These are phyloP conservation scores for Primulina eburnea DNA, from an alignment of 257 asterid genomes.

Conservation along the genomic window DNA sequence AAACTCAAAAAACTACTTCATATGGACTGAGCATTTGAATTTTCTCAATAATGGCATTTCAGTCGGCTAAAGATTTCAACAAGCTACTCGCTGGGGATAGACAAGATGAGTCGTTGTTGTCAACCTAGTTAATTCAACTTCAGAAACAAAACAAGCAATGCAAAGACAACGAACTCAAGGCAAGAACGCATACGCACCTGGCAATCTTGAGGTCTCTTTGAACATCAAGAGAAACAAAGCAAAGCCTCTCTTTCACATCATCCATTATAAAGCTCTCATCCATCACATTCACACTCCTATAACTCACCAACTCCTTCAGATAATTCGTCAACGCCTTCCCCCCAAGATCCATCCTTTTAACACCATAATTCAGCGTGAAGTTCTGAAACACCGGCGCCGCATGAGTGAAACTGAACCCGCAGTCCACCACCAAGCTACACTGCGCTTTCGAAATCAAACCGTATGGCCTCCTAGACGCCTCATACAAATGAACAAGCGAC, in stretches of 20 bases:
- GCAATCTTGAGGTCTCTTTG: conserved; percentile 83
- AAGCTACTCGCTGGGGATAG: too few relatives aligned
- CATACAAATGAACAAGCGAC: conserved; percentile 79
- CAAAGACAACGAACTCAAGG: neutral
- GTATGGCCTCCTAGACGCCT: conserved; percentile 74
- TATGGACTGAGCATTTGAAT: too few relatives aligned
- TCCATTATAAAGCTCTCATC: conserved; percentile 90
- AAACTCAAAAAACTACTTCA: too few relatives aligned
- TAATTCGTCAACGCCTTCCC: conserved; percentile 93
- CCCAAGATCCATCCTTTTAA: conserved; percentile 82
- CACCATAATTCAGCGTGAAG: conserved; percentile 78
- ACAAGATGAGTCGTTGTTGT: too few relatives aligned
- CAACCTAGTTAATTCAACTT: neutral
- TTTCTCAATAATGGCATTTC: too few relatives aligned
- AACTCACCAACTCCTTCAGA: conserved; percentile 87
- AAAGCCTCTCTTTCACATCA: conserved; percentile 92
- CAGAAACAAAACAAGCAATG: neutral
- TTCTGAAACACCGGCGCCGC: conserved; percentile 94
- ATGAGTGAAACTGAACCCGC: conserved; percentile 88
- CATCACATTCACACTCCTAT: conserved; percentile 91
- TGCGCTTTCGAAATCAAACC: conserved; percentile 72
- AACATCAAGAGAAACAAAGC: conserved; percentile 84
- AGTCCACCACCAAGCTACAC: conserved; percentile 90
- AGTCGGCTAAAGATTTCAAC: too few relatives aligned
- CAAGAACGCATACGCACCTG: conserved; percentile 35